These are phyloP conservation scores for Parascedosporium putredinis DNA, from an alignment of 2,329 filamentous ascomycete genomes.

Conservation along the genomic window DNA sequence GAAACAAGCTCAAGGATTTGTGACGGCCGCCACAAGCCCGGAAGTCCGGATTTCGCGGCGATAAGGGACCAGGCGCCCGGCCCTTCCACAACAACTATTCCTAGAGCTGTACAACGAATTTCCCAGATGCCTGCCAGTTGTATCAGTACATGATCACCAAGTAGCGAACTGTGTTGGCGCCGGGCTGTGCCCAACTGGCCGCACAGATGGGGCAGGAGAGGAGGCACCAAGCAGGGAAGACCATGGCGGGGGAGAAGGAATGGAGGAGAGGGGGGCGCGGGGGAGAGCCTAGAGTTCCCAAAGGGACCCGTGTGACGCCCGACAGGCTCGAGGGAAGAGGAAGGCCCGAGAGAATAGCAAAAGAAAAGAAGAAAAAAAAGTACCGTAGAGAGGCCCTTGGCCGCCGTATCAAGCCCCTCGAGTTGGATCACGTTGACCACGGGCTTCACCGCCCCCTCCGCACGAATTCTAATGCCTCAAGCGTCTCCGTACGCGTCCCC, in stretches of 20 bases:
- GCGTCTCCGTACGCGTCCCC: conserved; percentile 25
- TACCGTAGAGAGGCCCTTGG: background rate
- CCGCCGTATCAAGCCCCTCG: background rate
- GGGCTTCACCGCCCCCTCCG: background rate
- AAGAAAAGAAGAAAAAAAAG: no score
- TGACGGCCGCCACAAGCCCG: no score
- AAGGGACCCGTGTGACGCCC: no score
- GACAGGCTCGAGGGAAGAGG: no score
- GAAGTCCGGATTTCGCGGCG: no score
- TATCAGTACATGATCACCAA: background rate
- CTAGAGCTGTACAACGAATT: background rate
- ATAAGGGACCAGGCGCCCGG: no score
- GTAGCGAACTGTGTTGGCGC: no score
- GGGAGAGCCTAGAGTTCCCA: background rate
- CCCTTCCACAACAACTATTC: background rate
- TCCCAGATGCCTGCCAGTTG: background rate
- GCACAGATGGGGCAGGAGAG: background rate
- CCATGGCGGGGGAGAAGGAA: background rate
- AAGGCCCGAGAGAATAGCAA: no score
- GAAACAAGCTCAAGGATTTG: background rate
- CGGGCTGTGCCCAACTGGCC: no score
- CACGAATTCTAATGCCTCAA: conserved; percentile 31
- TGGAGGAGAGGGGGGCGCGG: background rate
- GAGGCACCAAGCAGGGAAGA: no score
- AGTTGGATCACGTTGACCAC: background rate